Evolutionary conservation across 208 protist species (phyloP), one percentile per base, ranked within the genome.

Genomic region (Vickermania ingenoplastis): DNA sequence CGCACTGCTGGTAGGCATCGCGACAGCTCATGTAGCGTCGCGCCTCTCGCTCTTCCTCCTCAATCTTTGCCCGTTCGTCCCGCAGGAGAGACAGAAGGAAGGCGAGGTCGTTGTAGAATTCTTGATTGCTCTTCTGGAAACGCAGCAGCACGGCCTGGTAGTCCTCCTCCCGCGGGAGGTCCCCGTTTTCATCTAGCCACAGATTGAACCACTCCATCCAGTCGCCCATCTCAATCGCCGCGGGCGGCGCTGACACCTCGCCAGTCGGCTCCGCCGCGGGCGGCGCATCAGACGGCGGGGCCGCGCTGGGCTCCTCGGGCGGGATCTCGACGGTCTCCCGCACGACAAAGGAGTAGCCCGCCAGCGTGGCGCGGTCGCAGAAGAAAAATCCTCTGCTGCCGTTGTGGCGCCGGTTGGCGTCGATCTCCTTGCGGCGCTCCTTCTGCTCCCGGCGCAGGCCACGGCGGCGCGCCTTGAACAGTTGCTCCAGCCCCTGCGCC

Each of bases 111-210:
- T 41, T 3, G 31, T 61, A 71, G n/a, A 75, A 57, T 2, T 25
- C 36, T 17, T 55, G 28, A 36, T 79, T 30, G 13, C 22, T 14
- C 11, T 56, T 25, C 24, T 69, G 28, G 45, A 75, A 75, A 1
- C 73, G 73, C 14, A 52, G 41, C 23, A 79, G 50, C 48, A 79
- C 69, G 24, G 27, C 73, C 48, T 65, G 62, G 59, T 75, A 79
- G 11, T 79, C 24, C 23, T 24, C 24, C 41, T 75, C 68, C 41
- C 61, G 64, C 28, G 73, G 73, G 17, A 54, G 50, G 2, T 36
- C 41, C 27, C 68, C 63, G 41, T 66, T 50, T 21, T 30, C 28
- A 30, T 75, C 73, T 61, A 79, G 73, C 73, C 73, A 79, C 27
- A 41, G 51, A 24, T 30, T 13, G 50, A 75, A 79, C 1, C 28